A percentile compares a stretch with the other conserved stretches of the same genome.
Conservation (phyloP, 1,139 yeast genomes). For the Saccharomyces hybrid region DNA sequence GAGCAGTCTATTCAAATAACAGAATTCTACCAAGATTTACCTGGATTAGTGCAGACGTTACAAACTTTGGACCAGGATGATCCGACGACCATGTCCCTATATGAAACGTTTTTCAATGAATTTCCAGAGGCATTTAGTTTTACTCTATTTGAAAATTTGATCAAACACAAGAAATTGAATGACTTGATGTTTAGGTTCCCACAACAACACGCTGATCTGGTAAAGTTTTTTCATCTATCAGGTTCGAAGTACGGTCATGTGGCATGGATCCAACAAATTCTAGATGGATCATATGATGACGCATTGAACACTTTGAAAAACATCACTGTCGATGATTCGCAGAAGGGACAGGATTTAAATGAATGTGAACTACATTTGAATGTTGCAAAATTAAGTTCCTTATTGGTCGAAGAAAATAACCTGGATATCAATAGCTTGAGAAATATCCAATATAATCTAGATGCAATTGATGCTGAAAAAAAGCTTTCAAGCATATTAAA, state of each 20-base stretch:
- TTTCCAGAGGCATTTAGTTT: slow-evolving; percentile 67
- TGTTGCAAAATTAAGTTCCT: slow-evolving; percentile 53
- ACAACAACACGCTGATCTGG: slow-evolving; percentile 43
- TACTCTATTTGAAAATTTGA: slow-evolving; percentile 52
- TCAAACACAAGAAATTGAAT: slow-evolving; percentile 46
- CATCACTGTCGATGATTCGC: slow-evolving; percentile 31
- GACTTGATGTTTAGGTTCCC: slow-evolving; percentile 51
- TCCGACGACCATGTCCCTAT: slow-evolving; percentile 31
- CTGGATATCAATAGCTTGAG: slow-evolving; percentile 22
- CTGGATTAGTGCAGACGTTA: slow-evolving; percentile 56
- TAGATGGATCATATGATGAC: slow-evolving; percentile 40
- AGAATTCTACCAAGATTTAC: slow-evolving; percentile 58
- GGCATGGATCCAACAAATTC: slow-evolving; percentile 67
- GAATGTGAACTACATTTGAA: slow-evolving; percentile 55
- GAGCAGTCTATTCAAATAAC: slow-evolving; percentile 55
- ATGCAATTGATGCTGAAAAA: slow-evolving; percentile 42
- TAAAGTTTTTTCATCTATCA: slow-evolving; percentile 43
- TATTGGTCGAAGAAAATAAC: slow-evolving; percentile 25
- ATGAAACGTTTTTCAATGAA: slow-evolving; percentile 48
- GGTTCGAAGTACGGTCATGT: slow-evolving; percentile 45
- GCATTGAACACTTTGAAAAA: slow-evolving; percentile 46
- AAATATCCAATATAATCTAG: slow-evolving; percentile 43
- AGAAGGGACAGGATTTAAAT: slow-evolving; percentile 37
- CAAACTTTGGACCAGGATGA: slow-evolving; percentile 42
- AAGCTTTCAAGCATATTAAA: slow-evolving; percentile 34